Base-by-base conservation (phyloP, 2,329 filamentous ascomycete species). In the Cryphonectria radicalis region DNA sequence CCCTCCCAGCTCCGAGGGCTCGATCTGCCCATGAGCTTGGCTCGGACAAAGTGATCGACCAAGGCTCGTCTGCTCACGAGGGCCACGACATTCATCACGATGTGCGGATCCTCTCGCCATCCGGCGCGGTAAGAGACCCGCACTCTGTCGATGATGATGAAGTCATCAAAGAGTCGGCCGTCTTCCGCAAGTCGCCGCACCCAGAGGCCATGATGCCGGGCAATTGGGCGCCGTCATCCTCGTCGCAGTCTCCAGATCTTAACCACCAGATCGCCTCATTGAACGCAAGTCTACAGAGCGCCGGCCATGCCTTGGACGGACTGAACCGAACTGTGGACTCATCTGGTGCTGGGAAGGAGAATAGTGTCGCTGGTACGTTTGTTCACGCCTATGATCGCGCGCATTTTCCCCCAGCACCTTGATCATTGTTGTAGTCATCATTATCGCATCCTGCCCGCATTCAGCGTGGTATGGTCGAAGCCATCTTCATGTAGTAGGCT, bases 111-210 rank as follows among this genome's bases (percentile, higher is more conserved):
- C 63, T 73, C 43, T 71, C 72, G 25, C 72, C 72, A 3, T 71
- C 69, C 19, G 72, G 72, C 11, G 46, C 43, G 17, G 67, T 73
- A 19, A 70, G 69, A 46, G 19, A 62, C 17, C 70, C 69, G 13
- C 69, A 73, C 19, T 55, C 63, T 1, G 40, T 71, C 22, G 66
- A 69, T 13, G 66, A 63, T 17, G 69, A 67, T 22, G 71, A 71
- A 57, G 19, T 64, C 37, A 60, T 71, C 66, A 66, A 63, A 35
- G 70, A 67, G 59, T 50, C 55, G 2, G 59, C 66, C 32, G 63
- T 69, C 17, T 73, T 69, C 53, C 72, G 69, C 66, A 73, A 73
- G 50, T 73, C 72, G 17, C 72, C 69, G 7, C 66, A 66, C n/a
- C 72, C 69, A 40, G 66, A 57, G 5, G 70, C 67, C 35, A 50